Evolutionary conservation across 768 basidiomycete genomes (phyloP), one percentile per base, ranked within the genome.

Genomic region (Myochromella boudieri): DNA sequence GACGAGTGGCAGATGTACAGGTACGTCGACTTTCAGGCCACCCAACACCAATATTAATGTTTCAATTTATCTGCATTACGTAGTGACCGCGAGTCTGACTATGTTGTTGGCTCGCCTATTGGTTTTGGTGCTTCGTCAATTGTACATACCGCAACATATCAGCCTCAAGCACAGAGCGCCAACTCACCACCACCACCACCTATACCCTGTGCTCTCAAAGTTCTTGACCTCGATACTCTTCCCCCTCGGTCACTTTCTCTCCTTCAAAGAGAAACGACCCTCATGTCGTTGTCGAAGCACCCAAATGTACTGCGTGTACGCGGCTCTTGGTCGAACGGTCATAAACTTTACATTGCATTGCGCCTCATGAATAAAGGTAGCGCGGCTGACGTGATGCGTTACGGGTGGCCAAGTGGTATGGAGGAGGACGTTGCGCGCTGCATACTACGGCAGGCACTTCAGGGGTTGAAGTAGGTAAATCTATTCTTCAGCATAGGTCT

Each of bases 91-190:
- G 70, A 80, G 1, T 54, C 68, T 10, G 91, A 95, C 70, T 94
- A 94, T 59, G 77, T 76, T 15, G 74, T 89, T 28, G 89, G 88
- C 12, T 65, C 76, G 6, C 80, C 90, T 15, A 92, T 95, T 42
- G 93, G 94, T 1, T 94, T 88, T 57, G 95, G 95, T 15, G 87
- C 95, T 2, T 93, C 91, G 3, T 95, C 95, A 0, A 87, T 86
- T 45, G 95, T 97, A 5, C 92, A 95, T 59, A 67, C 83, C 11
- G 94, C 94, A 0, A 65, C 71, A 1, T 94, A 82, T 63, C 75
- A 70, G 49, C 77, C 56, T n/a, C 46, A 46, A 44, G 37, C 53
- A 29, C 27, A 48, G 9, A 24, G 33, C 15, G 42, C 50, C 3
- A 48, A 52, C 14, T 3, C 44, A 25, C 43, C 48, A 34, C 37